Percentiles rank a stretch among this genome's conserved stretches.
Evolutionary conservation across 768 basidiomycete genomes (phyloP).

Genomic region (Lactifluus subvellereus): DNA sequence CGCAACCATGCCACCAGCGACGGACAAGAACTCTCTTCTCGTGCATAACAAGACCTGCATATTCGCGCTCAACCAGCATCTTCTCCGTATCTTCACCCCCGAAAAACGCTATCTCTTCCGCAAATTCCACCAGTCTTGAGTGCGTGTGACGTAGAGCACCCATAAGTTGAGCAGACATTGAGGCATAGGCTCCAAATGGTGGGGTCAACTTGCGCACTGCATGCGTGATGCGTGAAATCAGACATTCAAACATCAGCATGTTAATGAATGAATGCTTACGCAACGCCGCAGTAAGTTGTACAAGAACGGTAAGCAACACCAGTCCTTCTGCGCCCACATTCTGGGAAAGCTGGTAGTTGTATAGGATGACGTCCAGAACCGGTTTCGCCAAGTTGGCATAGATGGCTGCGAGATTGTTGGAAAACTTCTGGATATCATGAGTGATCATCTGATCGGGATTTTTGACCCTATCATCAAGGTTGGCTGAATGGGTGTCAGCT

Average conservation of each 20-base stretch:
- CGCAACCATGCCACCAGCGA: slow-evolving; percentile 85
- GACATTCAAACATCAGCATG: not conserved
- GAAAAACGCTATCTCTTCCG: slow-evolving; percentile 86
- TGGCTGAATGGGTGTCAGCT: slow-evolving; percentile 43
- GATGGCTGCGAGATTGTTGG: slow-evolving; percentile 83
- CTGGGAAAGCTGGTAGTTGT: slow-evolving; percentile 91
- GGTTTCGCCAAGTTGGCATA: slow-evolving; percentile 95
- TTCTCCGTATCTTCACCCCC: slow-evolving; percentile 88
- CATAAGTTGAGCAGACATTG: slow-evolving; percentile 80
- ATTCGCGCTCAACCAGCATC: slow-evolving; percentile 83
- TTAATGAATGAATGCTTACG: slow-evolving; percentile 44
- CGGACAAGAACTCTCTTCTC: slow-evolving; percentile 74
- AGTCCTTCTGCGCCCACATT: slow-evolving; percentile 95
- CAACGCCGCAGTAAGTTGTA: slow-evolving; percentile 77
- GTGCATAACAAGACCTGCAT: slow-evolving; percentile 78
- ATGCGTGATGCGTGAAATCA: not conserved
- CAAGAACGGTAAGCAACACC: slow-evolving; percentile 71
- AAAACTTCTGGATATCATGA: slow-evolving; percentile 92
- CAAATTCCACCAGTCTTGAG: slow-evolving; percentile 82
- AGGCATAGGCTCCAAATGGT: slow-evolving; percentile 86
- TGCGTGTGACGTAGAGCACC: slow-evolving; percentile 90
- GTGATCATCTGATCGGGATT: slow-evolving; percentile 98
- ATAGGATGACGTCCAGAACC: slow-evolving; percentile 83
- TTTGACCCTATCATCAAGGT: slow-evolving; percentile 92
- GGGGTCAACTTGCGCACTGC: slow-evolving; percentile 85